phyloP scores from a whole-genome alignment of 2,329 filamentous ascomycete species.

The Nemania diffusa region DNA sequence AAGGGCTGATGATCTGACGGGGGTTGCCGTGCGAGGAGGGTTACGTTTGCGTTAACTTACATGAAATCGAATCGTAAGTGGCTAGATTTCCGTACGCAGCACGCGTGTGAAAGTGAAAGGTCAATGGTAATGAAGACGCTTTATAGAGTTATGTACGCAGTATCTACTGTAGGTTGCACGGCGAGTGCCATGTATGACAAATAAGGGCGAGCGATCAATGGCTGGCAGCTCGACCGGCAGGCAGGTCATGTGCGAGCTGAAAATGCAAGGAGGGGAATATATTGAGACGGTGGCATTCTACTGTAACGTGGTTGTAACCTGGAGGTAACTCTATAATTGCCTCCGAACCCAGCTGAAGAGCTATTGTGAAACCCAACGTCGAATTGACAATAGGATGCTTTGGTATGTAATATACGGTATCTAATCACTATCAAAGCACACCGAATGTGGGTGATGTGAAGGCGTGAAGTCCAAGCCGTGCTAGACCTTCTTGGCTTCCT shows the following conservation, averaged over 20 bases:
- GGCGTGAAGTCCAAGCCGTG: conserved; percentile 11
- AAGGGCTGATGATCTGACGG: neutral
- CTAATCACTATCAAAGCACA: too few relatives aligned
- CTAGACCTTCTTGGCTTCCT: conserved; percentile 18
- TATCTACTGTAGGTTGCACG: neutral
- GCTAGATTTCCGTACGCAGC: neutral
- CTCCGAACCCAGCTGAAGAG: neutral
- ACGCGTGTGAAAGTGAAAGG: neutral
- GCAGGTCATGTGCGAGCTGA: neutral
- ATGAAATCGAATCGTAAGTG: neutral
- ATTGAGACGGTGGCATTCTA: neutral
- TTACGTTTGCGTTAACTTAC: neutral
- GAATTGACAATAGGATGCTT: neutral
- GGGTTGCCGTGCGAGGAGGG: conserved; percentile 5
- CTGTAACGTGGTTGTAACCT: neutral
- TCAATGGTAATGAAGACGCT: neutral
- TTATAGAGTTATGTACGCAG: neutral
- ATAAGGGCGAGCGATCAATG: neutral
- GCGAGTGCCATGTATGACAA: neutral
- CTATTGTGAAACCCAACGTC: neutral
- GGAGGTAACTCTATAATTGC: neutral
- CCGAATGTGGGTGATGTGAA: neutral
- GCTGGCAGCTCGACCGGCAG: neutral
- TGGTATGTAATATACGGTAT: too few relatives aligned
- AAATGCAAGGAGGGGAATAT: neutral